Evolutionary conservation across 495 filamentous ascomycete genomes (phyloP), one percentile per base, ranked within the genome.

Genomic region (Podospora didyma): DNA sequence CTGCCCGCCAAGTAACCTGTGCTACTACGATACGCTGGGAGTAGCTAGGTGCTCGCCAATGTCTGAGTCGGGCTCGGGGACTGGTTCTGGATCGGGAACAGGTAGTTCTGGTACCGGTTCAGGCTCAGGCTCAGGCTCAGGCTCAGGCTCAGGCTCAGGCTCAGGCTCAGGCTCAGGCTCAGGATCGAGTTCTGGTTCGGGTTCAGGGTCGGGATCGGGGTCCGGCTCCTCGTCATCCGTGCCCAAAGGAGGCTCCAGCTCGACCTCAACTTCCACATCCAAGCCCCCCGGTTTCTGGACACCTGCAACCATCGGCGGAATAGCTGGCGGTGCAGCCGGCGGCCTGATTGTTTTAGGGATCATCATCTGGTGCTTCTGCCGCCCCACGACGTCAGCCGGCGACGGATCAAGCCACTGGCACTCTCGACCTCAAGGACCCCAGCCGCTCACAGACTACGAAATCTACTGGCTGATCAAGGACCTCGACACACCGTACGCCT

Each of bases 401-500:
- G 46, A 21, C 46, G 46, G 46, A 14, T 9, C 17, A 14, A 9
- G 16, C 5, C 24, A 21, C 21, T 19, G 16, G 16, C 46, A 20
- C 46, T 7, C 16, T 9, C 11, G 10, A 24, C 16, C 34, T 7
- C 34, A 35, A 7, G n/a, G n/a, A 35, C 46, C 46, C 21, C 11
- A 49, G 21, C 46, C 46, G 10, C 19, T 49, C 6, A 19, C 46
- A 22, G 11, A 14, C 46, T 14, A 49, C 7, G 11, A 14, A 14
- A 49, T 49, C 46, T 49, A 49, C 46, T 49, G 46, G 46, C 46
- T 49, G 22, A 21, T 49, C 46, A 49, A 49, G 22, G 46, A 49
- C 46, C 46, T 49, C 46, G 46, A 49, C 12, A 19, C 46, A n/a
- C 46, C 46, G 19, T 20, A 20, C 12, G 21, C 46, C 46, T 49